These are phyloP conservation scores for Moesziomyces sp. DNA, from an alignment of 1,284 basidiomycete genomes.

Conservation along the genomic window DNA sequence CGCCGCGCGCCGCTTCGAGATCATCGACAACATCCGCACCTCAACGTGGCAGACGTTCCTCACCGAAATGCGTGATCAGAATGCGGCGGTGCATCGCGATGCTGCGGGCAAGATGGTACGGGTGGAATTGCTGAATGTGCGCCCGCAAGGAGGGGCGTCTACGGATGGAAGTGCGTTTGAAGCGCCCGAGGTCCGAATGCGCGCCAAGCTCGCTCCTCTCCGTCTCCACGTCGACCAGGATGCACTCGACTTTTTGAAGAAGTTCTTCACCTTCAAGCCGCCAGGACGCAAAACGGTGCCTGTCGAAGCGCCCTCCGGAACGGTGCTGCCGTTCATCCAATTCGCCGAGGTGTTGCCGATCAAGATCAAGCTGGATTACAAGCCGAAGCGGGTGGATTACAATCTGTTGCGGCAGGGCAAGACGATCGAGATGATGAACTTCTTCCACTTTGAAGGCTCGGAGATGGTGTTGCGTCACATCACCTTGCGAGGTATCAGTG, in stretches of 20 bases:
- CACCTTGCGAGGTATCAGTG: constrained; percentile 86
- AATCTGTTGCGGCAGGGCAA: constrained; percentile 81
- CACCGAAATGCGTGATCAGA: constrained; percentile 70
- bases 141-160: constrained; percentile 68
- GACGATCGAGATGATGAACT: constrained; percentile 98
- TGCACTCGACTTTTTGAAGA: constrained; percentile 95
- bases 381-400: constrained; percentile 96
- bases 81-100: constrained; percentile 74
- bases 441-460: constrained; percentile 98
- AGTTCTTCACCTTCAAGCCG: constrained; percentile 87
- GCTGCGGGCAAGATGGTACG: constrained; percentile 93
- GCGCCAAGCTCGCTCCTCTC: constrained; percentile 74
- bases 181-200: constrained; percentile 77
- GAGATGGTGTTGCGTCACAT: constrained; percentile 97
- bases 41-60: constrained; percentile 98
- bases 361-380: constrained; percentile 92
- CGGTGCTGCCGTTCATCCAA: constrained; percentile 67
- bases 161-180: background rate
- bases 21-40: constrained; percentile 96
- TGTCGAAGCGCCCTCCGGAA: constrained; percentile 1
- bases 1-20: constrained; percentile 75
- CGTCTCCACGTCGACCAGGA: constrained; percentile 97
- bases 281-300: constrained; percentile 62
- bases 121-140: constrained; percentile 74
- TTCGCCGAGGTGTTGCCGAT: constrained; percentile 87